These are phyloP conservation scores for Ogataea trehalophila DNA, from an alignment of 805 yeast species.

Conservation along the genomic window DNA sequence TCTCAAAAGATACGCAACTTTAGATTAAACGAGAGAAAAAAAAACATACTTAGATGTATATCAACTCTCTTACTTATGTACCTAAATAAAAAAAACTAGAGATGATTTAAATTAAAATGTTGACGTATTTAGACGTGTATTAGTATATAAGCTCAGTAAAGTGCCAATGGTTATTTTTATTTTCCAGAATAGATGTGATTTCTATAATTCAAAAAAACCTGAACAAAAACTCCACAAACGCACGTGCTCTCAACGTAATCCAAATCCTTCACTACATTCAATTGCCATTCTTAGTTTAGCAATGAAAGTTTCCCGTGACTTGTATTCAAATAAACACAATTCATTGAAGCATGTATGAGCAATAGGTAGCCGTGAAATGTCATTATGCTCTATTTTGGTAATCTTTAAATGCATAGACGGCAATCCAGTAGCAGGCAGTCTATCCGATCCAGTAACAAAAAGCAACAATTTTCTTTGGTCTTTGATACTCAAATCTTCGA, in stretches of 20 bases:
- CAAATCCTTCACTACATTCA: conserved; percentile 82
- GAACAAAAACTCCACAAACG: no score
- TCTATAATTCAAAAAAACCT: no score
- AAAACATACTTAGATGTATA: neutral
- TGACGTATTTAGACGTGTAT: no score
- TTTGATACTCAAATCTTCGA: conserved; percentile 38
- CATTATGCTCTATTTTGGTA: conserved; percentile 34
- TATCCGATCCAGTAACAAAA: conserved; percentile 86
- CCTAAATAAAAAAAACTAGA: no score
- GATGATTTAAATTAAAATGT: no score
- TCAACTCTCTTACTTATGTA: no score
- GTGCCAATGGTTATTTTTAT: neutral
- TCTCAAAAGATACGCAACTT: conserved; percentile 60
- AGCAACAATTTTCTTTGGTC: conserved; percentile 60
- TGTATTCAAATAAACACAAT: conserved; percentile 68
- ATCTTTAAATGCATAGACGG: conserved; percentile 70
- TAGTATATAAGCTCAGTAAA: neutral
- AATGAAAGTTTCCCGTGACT: conserved; percentile 46
- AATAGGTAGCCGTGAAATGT: conserved; percentile 53
- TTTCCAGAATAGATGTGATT: no score
- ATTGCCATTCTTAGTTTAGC: conserved; percentile 65
- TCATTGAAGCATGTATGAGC: conserved; percentile 97
- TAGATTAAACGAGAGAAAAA: conserved; percentile 26
- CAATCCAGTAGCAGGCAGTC: conserved; percentile 91
- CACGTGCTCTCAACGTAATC: conserved; percentile 27